Percentiles rank a stretch among this genome's conserved stretches.
Evolutionary conservation across 1,284 basidiomycete species (phyloP).

Genomic region (Retiboletus flavoniger): DNA sequence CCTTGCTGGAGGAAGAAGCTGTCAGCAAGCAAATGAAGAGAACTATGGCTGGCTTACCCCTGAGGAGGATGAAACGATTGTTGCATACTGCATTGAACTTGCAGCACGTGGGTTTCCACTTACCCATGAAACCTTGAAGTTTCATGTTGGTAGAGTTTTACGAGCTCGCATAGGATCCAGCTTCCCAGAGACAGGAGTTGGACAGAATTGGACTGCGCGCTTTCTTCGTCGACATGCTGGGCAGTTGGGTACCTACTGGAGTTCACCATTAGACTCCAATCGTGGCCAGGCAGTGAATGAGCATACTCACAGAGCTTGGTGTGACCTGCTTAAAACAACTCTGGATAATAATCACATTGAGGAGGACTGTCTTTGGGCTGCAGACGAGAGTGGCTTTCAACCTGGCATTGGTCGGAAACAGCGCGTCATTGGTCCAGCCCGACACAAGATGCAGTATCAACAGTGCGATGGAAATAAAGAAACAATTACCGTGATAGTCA

Average conservation of each 20-base stretch:
- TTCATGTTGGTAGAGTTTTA: not conserved
- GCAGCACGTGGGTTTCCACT: not conserved
- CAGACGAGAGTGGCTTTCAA: slow-evolving; percentile 6
- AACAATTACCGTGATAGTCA: slow-evolving; percentile 6
- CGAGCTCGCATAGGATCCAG: not conserved
- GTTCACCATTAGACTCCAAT: not conserved
- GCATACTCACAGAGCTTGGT: slow-evolving; percentile 2
- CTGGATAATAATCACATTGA: not conserved
- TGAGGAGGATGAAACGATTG: not conserved
- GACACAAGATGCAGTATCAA: slow-evolving; percentile 1
- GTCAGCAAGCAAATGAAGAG: slow-evolving; percentile 4
- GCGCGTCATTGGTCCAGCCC: not conserved
- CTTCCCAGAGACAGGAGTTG: not conserved
- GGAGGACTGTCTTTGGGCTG: slow-evolving; percentile 1
- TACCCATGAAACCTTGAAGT: not conserved
- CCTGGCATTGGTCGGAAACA: not conserved
- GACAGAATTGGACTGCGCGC: not conserved
- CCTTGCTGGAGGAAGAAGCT: not conserved
- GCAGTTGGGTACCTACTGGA: not conserved
- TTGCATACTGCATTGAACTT: not conserved
- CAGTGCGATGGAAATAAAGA: not conserved
- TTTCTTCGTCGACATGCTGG: not conserved
- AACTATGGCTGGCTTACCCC: slow-evolving; percentile 3
- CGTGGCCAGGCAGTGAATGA: not conserved
- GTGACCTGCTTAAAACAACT: not conserved